Base-by-base conservation (phyloP, 116 monocot genomes). In the Cymodocea nodosa region DNA sequence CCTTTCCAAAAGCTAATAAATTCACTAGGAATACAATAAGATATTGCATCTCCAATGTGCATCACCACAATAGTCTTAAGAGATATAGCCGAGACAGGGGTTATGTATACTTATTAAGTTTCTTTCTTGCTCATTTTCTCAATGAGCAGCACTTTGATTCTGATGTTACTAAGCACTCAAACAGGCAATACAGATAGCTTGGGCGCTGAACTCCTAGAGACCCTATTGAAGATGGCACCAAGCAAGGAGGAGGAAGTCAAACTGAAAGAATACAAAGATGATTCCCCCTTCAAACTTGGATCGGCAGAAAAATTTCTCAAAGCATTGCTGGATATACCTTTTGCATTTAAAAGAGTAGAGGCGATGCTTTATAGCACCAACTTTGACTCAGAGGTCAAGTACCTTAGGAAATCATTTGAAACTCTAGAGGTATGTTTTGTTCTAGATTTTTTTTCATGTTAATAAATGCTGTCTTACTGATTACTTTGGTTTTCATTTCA, bases 261-360 rank as follows among this genome's bases (percentile, higher is more conserved):
- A 73, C 50, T 95, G 74, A 85, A 69, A 76, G 85, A 83, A 36
- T 74, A 81, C 75, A 81, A 58, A 63, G 87, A 87, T 65, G 82
- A 80, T 49, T 78, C 80, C 23, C 79, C 79, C n/a, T 74, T 76
- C 64, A 87, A 85, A 69, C 79, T 90, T 19, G 83, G 79, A 36
- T 74, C 85, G 16, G 85, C 95, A 11, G 90, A 95, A 71, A 72
- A 56, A 24, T 95, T 95, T 65, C 78, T 95, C 51, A 90, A 83
- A 77, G 87, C 85, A 52, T 53, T 90, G 52, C 79, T 90, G 35
- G 79, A 82, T 68, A 79, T 87, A 58, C 90, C 90, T 61, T 95
- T 95, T 67, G 90, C 90, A 50, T 95, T 95, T 62, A 87, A 90
- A 61, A 80, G 95, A 66, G 76, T 95, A 9, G 94, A 90, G 19